These are phyloP conservation scores for Zygoascus biomembranicola DNA, from an alignment of 805 yeast genomes.

Conservation along the genomic window DNA sequence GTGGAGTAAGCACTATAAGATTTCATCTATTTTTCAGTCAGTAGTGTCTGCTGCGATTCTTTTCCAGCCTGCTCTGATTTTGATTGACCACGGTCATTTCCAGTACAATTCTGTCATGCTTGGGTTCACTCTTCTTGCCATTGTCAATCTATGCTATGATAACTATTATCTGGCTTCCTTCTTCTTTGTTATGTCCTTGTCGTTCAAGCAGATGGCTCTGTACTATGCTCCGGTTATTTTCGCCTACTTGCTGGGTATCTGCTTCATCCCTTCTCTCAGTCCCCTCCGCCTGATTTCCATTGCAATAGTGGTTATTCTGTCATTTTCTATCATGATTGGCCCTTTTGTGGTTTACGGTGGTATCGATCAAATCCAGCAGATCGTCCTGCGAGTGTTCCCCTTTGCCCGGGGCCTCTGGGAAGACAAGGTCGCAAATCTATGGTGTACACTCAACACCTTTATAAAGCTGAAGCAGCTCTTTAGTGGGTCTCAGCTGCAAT, in stretches of 20 bases:
- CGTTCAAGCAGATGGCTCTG: slow-evolving; percentile 92
- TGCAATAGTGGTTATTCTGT: slow-evolving; percentile 50
- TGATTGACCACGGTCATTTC: slow-evolving; percentile 96
- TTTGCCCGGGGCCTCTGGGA: slow-evolving; percentile 91
- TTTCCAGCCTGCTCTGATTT: slow-evolving; percentile 71
- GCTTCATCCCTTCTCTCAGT: slow-evolving; percentile 36
- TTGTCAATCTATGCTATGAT: slow-evolving; percentile 57
- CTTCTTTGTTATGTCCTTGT: slow-evolving; percentile 67
- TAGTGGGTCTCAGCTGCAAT: slow-evolving; percentile 49
- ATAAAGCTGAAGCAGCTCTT: slow-evolving; percentile 59
- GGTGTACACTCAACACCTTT: slow-evolving; percentile 87
- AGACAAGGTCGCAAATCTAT: slow-evolving; percentile 93
- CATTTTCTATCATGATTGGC: slow-evolving; percentile 43
- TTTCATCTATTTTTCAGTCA: slow-evolving; percentile 65
- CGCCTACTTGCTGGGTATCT: slow-evolving; percentile 59
- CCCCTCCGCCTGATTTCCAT: slow-evolving; percentile 52
- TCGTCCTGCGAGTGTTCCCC: slow-evolving; percentile 71
- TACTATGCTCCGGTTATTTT: slow-evolving; percentile 89
- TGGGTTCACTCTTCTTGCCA: slow-evolving; percentile 65
- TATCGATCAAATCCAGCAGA: slow-evolving; percentile 45
- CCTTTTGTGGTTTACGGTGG: slow-evolving; percentile 47
- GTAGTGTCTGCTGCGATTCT: slow-evolving; percentile 71
- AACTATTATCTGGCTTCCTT: slow-evolving; percentile 61
- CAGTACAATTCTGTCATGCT: slow-evolving; percentile 94
- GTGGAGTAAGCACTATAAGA: slow-evolving; percentile 50